Evolutionary conservation across 1,139 yeast genomes (phyloP).

Genomic region (Diutina rugosa): DNA sequence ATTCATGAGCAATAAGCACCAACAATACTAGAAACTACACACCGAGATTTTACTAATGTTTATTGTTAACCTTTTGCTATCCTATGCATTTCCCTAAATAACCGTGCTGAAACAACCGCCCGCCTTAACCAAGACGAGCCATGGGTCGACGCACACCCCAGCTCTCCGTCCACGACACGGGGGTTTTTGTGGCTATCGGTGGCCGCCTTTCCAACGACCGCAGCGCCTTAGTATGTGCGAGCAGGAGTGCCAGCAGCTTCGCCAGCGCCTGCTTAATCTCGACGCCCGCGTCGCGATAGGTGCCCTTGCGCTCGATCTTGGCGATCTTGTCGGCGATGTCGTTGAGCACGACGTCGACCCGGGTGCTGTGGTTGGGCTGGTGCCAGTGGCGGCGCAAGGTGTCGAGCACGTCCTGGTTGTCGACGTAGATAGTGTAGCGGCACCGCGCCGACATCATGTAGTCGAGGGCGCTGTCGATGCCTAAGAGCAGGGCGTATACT

Average conservation of each 20-base stretch:
- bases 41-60: no score
- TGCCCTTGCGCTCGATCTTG: neutral
- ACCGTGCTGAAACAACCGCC: neutral
- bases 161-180: neutral
- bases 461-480: neutral
- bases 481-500: neutral
- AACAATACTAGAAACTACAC: no score
- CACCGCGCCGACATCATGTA: neutral
- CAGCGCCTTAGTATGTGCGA: neutral
- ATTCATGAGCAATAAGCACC: no score
- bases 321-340: neutral
- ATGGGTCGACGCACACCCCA: neutral
- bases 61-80: no score
- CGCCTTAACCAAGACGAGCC: neutral
- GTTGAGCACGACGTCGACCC: neutral
- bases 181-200: neutral
- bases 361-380: neutral
- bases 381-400: neutral
- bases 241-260: neutral
- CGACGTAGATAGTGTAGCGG: neutral
- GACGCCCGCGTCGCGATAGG: neutral
- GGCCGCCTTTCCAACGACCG: neutral
- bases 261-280: neutral
- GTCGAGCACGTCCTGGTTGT: neutral
- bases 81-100: neutral